Evolutionary conservation across 108 stramenopile genomes (phyloP).

Genomic region (Chaetoceros muelleri): DNA sequence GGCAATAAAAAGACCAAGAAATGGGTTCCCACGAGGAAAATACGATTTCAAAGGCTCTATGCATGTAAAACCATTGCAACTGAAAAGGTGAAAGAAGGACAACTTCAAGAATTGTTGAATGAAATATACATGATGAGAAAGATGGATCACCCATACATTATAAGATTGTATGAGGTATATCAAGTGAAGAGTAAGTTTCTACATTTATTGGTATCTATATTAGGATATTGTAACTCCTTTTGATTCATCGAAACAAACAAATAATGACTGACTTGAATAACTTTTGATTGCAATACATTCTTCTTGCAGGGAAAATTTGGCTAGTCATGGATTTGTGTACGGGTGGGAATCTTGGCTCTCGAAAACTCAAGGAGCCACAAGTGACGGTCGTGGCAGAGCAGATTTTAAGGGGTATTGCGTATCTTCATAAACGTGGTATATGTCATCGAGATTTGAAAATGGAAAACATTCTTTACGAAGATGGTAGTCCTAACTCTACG

Average conservation of each 20-base stretch:
- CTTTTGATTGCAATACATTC: background rate
- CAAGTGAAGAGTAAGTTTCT: slow-evolving; percentile 34
- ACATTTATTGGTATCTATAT: slow-evolving; percentile 18
- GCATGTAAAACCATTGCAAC: slow-evolving; percentile 44
- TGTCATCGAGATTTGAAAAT: slow-evolving; percentile 73
- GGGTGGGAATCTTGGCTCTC: slow-evolving; percentile 61
- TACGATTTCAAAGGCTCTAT: slow-evolving; percentile 26
- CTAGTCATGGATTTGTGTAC: slow-evolving; percentile 62
- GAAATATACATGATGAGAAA: slow-evolving; percentile 43
- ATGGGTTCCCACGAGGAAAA: slow-evolving; percentile 14
- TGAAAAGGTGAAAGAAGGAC: slow-evolving; percentile 23
- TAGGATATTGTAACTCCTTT: background rate
- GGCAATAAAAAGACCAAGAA: slow-evolving; percentile 7
- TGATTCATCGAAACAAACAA: no score
- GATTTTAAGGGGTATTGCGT: slow-evolving; percentile 47
- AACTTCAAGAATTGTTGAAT: slow-evolving; percentile 34
- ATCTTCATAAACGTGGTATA: slow-evolving; percentile 54
- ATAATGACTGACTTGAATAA: background rate
- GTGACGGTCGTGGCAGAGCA: slow-evolving; percentile 44
- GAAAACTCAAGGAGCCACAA: slow-evolving; percentile 50
- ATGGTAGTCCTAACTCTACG: slow-evolving; percentile 12
- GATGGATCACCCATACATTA: slow-evolving; percentile 66
- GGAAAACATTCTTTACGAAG: slow-evolving; percentile 51
- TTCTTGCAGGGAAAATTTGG: slow-evolving; percentile 30
- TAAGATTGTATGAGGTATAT: slow-evolving; percentile 68